Evolutionary conservation across 371 early-diverging fungal genomes (phyloP), one percentile per base, ranked within the genome.

Genomic region (Mucor lusitanicus): DNA sequence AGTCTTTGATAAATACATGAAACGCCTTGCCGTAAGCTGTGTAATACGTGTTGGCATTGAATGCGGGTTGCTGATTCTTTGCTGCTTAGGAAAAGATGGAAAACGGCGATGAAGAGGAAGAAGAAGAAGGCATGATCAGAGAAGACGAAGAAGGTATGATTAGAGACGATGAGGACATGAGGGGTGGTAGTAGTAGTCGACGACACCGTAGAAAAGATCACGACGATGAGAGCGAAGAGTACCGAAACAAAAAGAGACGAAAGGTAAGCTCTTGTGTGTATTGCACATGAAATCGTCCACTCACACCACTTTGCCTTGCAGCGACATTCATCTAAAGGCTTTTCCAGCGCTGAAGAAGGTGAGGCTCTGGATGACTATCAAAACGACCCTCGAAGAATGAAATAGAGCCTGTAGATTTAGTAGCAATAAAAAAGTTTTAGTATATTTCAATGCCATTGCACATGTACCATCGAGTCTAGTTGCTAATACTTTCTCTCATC

Each of bases 1-100:
- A 70, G 88, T 88, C 8, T 96, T 94, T 78, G 90, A 93, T 27
- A 88, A 88, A 67, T 89, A 82, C 39, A 75, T 94, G 39, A 81
- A 82, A 44, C 79, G 93, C 8, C 73, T 91, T 21, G 87, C 86
- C 78, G 95, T 88, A 82, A 35, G 32, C 13, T 5, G n/a, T 15
- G 27, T 25, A 3, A 3, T 17, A 3, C 7, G 46, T 21, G 21
- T 21, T 17, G 6, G 3, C 11, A 63, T 27, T 37, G 33, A 12
- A 54, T n/a, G 19, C n/a, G 58, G 17, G 7, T 33, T 35, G 19
- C 33, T 33, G 19, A 17, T 19, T 17, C 60, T n/a, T 23, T 15
- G 23, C 50, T 17, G 42, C n/a, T 28, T 53, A 74, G 74, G 75
- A 75, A 64, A 71, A 71, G 59, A 65, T 65, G 21, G 72, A 72